phyloP scores from a whole-genome alignment of 2,329 filamentous ascomycete genomes.

The Eutypella sp. region DNA sequence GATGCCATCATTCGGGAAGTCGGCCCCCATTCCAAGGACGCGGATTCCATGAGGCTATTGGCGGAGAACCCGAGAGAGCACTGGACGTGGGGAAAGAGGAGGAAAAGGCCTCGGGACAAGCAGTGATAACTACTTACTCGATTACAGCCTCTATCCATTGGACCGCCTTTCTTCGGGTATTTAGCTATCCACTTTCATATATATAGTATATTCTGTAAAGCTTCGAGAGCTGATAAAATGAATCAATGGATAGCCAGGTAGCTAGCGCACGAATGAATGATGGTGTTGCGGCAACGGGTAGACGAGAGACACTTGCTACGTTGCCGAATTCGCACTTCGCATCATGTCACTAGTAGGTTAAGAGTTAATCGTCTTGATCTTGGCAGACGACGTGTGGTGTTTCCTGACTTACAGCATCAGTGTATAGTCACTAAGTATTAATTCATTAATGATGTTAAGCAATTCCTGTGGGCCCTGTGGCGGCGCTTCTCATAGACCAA shows the following conservation, averaged over 20 bases:
- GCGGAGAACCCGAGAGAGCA: constrained; percentile 26
- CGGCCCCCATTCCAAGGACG: constrained; percentile 23
- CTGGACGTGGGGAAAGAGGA: constrained; percentile 27
- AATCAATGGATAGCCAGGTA: too few relatives aligned
- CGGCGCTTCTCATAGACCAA: not conserved
- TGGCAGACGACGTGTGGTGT: too few relatives aligned
- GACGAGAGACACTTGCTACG: too few relatives aligned
- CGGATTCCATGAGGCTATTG: constrained; percentile 27
- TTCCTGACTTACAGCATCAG: not conserved
- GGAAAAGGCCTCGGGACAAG: constrained; percentile 1
- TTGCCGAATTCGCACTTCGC: too few relatives aligned
- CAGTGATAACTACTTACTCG: not conserved
- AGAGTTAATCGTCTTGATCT: too few relatives aligned
- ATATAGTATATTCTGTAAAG: too few relatives aligned
- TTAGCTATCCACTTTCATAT: too few relatives aligned
- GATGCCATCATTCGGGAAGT: constrained; percentile 28
- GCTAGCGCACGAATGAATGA: too few relatives aligned
- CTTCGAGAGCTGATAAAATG: too few relatives aligned
- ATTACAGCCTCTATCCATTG: not conserved
- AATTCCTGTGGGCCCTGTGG: not conserved
- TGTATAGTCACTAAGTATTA: not conserved
- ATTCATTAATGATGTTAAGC: not conserved
- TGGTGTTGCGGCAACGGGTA: too few relatives aligned
- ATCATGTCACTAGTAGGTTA: too few relatives aligned
- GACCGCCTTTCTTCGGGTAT: too few relatives aligned